Evolutionary conservation across 2,329 filamentous ascomycete species (phyloP).

Genomic region (Aureobasidium zeae): DNA sequence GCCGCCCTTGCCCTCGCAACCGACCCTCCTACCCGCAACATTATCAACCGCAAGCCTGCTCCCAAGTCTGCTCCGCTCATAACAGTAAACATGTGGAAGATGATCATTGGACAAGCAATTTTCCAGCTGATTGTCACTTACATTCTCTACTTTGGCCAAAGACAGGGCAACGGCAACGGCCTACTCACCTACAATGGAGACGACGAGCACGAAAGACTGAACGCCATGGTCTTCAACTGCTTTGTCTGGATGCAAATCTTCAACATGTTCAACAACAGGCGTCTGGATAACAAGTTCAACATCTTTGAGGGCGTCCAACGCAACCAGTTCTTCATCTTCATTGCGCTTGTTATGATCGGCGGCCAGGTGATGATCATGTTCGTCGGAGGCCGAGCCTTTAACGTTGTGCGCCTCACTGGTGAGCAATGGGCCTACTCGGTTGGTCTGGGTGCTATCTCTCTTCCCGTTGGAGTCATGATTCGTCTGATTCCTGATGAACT

Average conservation of each 20-base stretch:
- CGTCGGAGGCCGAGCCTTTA: constrained; percentile 73
- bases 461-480: constrained; percentile 72
- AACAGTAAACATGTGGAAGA: constrained; percentile 95
- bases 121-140: constrained; percentile 78
- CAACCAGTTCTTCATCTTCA: constrained; percentile 83
- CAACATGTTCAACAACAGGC: constrained; percentile 95
- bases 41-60: constrained; percentile 71
- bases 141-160: constrained; percentile 68
- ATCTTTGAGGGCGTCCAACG: constrained; percentile 79
- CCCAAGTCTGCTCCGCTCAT: constrained; percentile 68
- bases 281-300: constrained; percentile 89
- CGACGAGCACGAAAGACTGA: constrained; percentile 45
- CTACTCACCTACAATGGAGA: constrained; percentile 51
- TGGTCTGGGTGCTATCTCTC: constrained; percentile 71
- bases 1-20: constrained; percentile 82
- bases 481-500: constrained; percentile 72
- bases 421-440: constrained; percentile 82
- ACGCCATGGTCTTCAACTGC: constrained; percentile 89
- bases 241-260: constrained; percentile 99
- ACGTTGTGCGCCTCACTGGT: constrained; percentile 59
- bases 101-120: constrained; percentile 88
- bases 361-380: constrained; percentile 86
- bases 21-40: constrained; percentile 73
- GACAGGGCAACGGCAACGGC: constrained; percentile 21
- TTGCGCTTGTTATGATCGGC: constrained; percentile 78